Conservation (phyloP, 148 eudicot species). For the Tetragonia tetragonoides region DNA sequence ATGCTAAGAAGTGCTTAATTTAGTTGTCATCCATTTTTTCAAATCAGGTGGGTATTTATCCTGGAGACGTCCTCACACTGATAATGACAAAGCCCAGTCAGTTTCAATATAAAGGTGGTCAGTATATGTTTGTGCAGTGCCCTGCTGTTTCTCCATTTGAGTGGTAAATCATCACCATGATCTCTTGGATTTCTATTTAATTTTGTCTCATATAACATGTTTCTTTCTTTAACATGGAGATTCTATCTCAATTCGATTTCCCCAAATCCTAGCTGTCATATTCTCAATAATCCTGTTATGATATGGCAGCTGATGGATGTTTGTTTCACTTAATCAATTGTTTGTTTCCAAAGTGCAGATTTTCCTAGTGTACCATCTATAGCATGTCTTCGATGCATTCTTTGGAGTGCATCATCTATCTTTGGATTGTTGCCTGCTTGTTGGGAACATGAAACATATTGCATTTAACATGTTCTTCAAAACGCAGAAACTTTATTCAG, state of each 20-base stretch:
- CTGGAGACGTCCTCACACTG: constrained; percentile 83
- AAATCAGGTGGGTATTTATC: constrained; percentile 72
- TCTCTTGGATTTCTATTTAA: background rate
- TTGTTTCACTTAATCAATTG: background rate
- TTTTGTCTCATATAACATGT: constrained; percentile 6
- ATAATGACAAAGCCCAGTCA: constrained; percentile 93
- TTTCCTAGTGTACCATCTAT: background rate
- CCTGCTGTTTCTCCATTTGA: constrained; percentile 93
- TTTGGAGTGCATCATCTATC: background rate
- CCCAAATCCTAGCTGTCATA: background rate
- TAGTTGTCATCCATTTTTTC: constrained; percentile 12
- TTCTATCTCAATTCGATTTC: background rate
- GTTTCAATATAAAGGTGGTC: constrained; percentile 91
- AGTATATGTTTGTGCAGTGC: constrained; percentile 96
- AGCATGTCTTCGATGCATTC: background rate
- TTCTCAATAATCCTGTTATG: background rate
- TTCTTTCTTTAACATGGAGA: background rate
- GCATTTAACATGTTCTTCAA: background rate
- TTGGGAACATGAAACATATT: background rate
- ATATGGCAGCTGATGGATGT: background rate
- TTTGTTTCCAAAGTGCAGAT: background rate
- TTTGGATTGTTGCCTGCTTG: background rate
- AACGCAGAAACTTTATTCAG: background rate
- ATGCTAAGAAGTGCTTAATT: background rate
- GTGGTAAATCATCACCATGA: constrained; percentile 50